phyloP scores from a whole-genome alignment of 192 early-diverging fungal genomes.

The Rhizophagus prolifer region DNA sequence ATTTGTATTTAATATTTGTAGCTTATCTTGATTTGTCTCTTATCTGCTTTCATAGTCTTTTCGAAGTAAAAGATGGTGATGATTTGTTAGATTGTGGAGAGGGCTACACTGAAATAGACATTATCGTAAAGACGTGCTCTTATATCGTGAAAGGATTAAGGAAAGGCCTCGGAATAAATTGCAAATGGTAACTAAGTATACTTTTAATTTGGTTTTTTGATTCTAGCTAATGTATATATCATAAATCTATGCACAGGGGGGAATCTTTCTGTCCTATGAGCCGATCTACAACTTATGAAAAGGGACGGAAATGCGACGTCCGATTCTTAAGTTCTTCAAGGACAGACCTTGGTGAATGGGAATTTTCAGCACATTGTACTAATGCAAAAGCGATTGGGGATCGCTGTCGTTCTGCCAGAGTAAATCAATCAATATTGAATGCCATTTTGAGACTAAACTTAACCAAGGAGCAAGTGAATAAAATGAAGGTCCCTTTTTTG shows the following conservation, averaged over 20 bases:
- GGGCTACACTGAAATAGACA: not conserved
- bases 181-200: conserved; percentile 4
- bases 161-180: conserved; percentile 2
- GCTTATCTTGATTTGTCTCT: not conserved
- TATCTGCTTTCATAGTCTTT: not conserved
- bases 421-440: conserved; percentile 28
- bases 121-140: not conserved
- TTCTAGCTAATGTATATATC: not conserved
- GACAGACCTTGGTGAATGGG: conserved; percentile 1
- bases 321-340: conserved; percentile 1
- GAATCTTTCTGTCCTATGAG: conserved; percentile 1
- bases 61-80: conserved; percentile 13
- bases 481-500: conserved; percentile 7
- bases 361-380: conserved; percentile 16
- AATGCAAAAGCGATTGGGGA: conserved; percentile 14
- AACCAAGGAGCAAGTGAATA: conserved; percentile 15
- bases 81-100: not conserved
- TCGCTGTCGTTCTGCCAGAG: conserved; percentile 11
- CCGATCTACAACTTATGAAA: not conserved
- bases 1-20: conserved; percentile 5
- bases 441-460: not conserved
- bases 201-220: conserved; percentile 3
- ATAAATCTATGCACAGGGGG: not conserved
- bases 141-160: not conserved
- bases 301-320: not conserved